Base-by-base conservation (phyloP, 2,329 filamentous ascomycete species). In the Cytospora piceae region DNA sequence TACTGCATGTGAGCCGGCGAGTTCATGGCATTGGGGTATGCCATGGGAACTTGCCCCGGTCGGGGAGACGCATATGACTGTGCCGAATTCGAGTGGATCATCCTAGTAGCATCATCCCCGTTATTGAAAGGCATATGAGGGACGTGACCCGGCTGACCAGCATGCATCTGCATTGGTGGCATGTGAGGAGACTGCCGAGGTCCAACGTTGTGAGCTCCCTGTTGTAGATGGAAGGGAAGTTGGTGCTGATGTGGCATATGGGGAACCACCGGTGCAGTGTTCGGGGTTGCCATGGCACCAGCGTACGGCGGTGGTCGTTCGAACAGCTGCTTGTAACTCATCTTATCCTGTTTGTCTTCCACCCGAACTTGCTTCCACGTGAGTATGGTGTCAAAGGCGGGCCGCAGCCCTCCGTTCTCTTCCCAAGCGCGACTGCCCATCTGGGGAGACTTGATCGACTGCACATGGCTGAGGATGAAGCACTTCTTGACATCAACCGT, bases 41-140 rank as follows among this genome's bases (percentile, higher is more conserved):
- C 85, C 75, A 92, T 86, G 34, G 88, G 87, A 20, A 87, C 84
- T 69, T 89, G 90, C 60, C 87, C 85, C 71, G 93, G 85, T 59
- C 93, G 88, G 58, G 94, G 93, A 20, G 94, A 97, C 11, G 92
- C 90, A 75, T 93, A 95, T 3, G 93, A 92, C 72, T 94, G 93
- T 4, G 89, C 89, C 29, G 91, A 93, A 70, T 90, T 93, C 8
- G 89, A 91, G 65, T 91, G 92, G 79, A 95, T 91, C 91, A 97
- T 96, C 60, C 93, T 87, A 53, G 63, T 66, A 73, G 94, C 92
- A 66, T 93, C 91, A 70, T 96, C 94, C 70, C 89, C 88, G 66
- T 88, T 89, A 72, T 89, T 92, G 70, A 89, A 91, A 3, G 86
- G 85, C 20, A 84, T 83, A 61, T 87, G 86, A 52, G 88, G 85